Percentiles rank a stretch among this genome's conserved stretches.
Conservation (phyloP, 345 rosid genomes). For the Combretum micranthum region DNA sequence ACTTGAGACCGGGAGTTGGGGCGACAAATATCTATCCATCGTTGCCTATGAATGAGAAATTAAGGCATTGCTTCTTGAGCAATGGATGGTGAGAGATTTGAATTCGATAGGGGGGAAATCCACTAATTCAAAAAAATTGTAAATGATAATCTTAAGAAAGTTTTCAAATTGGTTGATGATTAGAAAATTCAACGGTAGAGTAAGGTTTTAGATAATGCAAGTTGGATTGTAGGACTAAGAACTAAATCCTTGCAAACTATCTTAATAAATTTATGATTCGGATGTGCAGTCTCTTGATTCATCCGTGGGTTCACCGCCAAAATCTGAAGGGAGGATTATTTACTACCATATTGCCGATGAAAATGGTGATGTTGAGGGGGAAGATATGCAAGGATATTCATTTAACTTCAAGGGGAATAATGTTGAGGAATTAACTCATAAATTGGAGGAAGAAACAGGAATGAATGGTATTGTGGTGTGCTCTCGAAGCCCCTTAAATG, state of each 20-base stretch:
- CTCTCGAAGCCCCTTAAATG: conserved; percentile 80
- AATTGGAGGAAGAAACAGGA: conserved; percentile 63
- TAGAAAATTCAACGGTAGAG: no score
- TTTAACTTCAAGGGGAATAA: conserved; percentile 72
- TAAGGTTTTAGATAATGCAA: no score
- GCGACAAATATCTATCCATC: no score
- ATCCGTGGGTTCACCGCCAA: conserved; percentile 50
- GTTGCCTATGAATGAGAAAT: no score
- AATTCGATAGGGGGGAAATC: no score
- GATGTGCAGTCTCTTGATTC: conserved; percentile 61
- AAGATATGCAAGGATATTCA: conserved; percentile 40
- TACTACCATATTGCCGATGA: conserved; percentile 78
- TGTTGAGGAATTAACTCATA: conserved; percentile 62
- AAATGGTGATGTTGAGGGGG: conserved; percentile 65
- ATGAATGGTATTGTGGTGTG: conserved; percentile 69
- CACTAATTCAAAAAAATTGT: no score
- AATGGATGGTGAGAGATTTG: no score
- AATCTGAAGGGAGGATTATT: conserved; percentile 74
- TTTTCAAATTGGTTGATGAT: no score
- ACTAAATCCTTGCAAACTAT: not conserved
- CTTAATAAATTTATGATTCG: not conserved
- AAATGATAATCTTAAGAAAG: no score
- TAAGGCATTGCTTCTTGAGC: no score
- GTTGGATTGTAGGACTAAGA: no score
- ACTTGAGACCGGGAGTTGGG: no score